Percentiles rank a stretch among this genome's conserved stretches.
These are phyloP conservation scores for Debaryomyces psychrophilus DNA, from an alignment of 1,139 yeast species.

Conservation along the genomic window DNA sequence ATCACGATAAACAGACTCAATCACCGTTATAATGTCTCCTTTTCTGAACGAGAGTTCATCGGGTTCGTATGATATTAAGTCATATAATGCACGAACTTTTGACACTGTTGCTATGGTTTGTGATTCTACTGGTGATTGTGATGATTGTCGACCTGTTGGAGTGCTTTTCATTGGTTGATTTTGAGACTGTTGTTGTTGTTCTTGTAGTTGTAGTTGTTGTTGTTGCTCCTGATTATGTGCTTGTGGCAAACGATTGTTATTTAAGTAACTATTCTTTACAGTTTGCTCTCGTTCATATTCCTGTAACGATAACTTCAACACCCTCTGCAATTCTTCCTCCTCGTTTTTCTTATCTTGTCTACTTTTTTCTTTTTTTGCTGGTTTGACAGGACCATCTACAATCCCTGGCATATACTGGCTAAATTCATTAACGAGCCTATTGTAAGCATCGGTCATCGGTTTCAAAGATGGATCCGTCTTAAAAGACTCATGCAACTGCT, in stretches of 20 bases:
- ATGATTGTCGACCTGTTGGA: background rate
- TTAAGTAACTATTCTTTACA: conserved; percentile 31
- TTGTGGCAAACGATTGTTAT: conserved; percentile 37
- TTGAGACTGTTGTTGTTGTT: background rate
- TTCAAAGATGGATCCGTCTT: conserved; percentile 72
- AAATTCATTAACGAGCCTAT: conserved; percentile 43
- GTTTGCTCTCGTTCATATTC: conserved; percentile 56
- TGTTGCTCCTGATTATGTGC: conserved; percentile 9
- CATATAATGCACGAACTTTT: conserved; percentile 84
- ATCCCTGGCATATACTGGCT: conserved; percentile 41
- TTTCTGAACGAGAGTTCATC: conserved; percentile 73
- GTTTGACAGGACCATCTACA: conserved; percentile 54
- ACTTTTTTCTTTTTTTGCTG: conserved; percentile 58
- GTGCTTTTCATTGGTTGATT: background rate
- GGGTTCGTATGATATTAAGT: conserved; percentile 68
- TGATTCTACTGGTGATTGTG: conserved; percentile 16
- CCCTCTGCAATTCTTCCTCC: conserved; percentile 81
- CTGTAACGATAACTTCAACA: conserved; percentile 72
- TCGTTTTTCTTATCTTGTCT: conserved; percentile 57
- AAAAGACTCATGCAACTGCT: conserved; percentile 62
- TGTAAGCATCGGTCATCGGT: conserved; percentile 67
- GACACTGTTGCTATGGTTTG: conserved; percentile 55
- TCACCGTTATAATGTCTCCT: conserved; percentile 79
- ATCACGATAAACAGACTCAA: conserved; percentile 86
- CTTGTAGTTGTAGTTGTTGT: conserved; percentile 13